Conservation (phyloP, 768 basidiomycete species). For the Candolleomyces aberdarensis region DNA sequence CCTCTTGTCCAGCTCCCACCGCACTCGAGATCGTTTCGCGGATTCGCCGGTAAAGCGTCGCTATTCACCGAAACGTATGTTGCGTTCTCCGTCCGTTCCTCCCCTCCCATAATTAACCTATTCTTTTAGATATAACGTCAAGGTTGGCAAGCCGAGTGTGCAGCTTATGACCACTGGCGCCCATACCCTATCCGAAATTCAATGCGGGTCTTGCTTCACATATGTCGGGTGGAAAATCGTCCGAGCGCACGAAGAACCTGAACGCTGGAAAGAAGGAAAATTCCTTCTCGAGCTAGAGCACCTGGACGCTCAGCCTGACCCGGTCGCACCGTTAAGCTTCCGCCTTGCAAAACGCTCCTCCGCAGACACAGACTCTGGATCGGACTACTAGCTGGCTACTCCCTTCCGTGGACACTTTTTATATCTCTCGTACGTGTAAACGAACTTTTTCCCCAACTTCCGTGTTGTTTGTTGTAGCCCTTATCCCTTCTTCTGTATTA, state of each 20-base stretch:
- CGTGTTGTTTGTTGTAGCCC: background rate
- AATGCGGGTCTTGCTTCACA: constrained; percentile 44
- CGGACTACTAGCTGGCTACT: constrained; percentile 20
- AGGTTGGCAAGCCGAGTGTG: constrained; percentile 41
- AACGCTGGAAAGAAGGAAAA: constrained; percentile 62
- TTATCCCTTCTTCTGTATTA: too few species aligned
- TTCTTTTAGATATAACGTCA: constrained; percentile 43
- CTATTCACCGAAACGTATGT: constrained; percentile 56
- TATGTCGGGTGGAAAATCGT: constrained; percentile 67
- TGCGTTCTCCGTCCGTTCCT: background rate
- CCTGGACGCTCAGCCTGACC: constrained; percentile 28
- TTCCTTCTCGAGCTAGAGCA: constrained; percentile 58
- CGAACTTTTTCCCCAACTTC: background rate
- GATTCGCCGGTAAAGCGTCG: constrained; percentile 57
- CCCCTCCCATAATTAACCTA: constrained; percentile 1
- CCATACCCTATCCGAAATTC: constrained; percentile 57
- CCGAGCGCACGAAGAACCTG: constrained; percentile 50
- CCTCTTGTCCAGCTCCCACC: constrained; percentile 37
- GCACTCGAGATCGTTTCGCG: constrained; percentile 47
- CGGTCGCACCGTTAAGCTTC: constrained; percentile 14
- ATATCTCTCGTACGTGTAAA: background rate
- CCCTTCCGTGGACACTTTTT: constrained; percentile 9
- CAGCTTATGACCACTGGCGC: constrained; percentile 64
- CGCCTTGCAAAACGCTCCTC: constrained; percentile 18
- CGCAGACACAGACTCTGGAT: constrained; percentile 33